phyloP scores from a whole-genome alignment of 2,329 filamentous ascomycete species.

The Sarocladiaceae sp. region DNA sequence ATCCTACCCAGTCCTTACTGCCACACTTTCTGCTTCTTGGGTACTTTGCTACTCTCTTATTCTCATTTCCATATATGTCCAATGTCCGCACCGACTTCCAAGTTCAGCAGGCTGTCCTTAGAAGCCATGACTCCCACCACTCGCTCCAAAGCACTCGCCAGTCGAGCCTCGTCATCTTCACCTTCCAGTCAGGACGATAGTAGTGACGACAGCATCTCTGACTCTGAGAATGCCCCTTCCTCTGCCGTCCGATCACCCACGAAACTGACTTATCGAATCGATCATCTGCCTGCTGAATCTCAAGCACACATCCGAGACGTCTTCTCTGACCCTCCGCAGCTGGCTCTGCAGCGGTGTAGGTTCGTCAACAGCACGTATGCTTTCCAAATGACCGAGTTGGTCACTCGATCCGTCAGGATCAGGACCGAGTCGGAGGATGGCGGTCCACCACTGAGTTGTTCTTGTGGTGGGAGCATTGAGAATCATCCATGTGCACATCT shows the following conservation, averaged over 20 bases:
- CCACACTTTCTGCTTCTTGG: conserved; percentile 12
- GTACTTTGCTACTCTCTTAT: no score
- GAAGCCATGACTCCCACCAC: conserved; percentile 32
- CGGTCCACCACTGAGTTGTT: conserved; percentile 35
- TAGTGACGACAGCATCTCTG: conserved; percentile 22
- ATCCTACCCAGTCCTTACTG: background rate
- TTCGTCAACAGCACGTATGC: conserved; percentile 45
- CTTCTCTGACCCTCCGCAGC: conserved; percentile 43
- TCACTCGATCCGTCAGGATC: conserved; percentile 48
- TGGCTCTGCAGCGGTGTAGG: conserved; percentile 47
- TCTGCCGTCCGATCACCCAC: conserved; percentile 32
- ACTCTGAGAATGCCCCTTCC: conserved; percentile 20
- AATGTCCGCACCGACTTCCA: conserved; percentile 30
- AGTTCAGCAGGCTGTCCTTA: conserved; percentile 37
- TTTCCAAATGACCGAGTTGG: conserved; percentile 52
- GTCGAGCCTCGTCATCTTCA: background rate
- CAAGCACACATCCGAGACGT: conserved; percentile 37
- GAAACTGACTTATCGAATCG: conserved; percentile 35
- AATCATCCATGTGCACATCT: conserved; percentile 44
- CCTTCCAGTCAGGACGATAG: conserved; percentile 10
- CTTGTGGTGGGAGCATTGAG: conserved; percentile 30
- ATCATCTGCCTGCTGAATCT: conserved; percentile 31
- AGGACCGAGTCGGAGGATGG: conserved; percentile 26
- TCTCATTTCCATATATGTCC: no score
- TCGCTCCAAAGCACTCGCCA: conserved; percentile 15